Evolutionary conservation across 2,329 filamentous ascomycete species (phyloP).

Genomic region (Apiospora aurea): DNA sequence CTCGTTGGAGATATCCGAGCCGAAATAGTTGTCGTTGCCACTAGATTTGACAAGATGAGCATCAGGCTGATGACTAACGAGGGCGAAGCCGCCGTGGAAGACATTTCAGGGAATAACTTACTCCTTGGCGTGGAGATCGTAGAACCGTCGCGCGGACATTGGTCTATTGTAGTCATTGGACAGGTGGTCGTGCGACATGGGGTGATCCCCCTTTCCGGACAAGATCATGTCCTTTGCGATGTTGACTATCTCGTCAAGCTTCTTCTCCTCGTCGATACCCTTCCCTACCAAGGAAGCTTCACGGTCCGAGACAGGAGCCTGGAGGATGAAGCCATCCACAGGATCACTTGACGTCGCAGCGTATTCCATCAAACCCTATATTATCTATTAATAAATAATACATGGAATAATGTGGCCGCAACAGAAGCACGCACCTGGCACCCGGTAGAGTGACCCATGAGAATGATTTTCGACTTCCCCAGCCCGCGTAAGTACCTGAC

Average conservation of each 20-base stretch:
- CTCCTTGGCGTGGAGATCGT: slow-evolving; percentile 58
- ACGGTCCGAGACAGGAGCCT: slow-evolving; percentile 81
- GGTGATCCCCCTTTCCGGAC: slow-evolving; percentile 59
- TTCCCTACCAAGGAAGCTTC: slow-evolving; percentile 64
- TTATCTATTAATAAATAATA: background rate
- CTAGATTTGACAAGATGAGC: slow-evolving; percentile 41
- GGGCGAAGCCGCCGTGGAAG: background rate
- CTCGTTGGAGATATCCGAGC: slow-evolving; percentile 65
- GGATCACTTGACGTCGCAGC: slow-evolving; percentile 55
- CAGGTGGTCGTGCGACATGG: slow-evolving; percentile 58
- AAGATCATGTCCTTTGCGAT: slow-evolving; percentile 62
- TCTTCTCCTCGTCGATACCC: slow-evolving; percentile 40
- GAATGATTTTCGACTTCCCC: slow-evolving; percentile 58
- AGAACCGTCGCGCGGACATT: slow-evolving; percentile 60
- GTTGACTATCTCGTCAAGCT: slow-evolving; percentile 53
- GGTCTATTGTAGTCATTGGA: slow-evolving; percentile 51
- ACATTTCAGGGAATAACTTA: slow-evolving; percentile 36
- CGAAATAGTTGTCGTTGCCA: slow-evolving; percentile 88
- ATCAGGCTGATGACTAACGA: slow-evolving; percentile 20
- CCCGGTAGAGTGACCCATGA: slow-evolving; percentile 67
- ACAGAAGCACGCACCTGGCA: slow-evolving; percentile 53
- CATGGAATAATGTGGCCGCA: background rate
- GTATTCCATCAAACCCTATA: slow-evolving; percentile 65
- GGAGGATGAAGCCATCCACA: slow-evolving; percentile 79
- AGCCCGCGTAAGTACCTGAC: slow-evolving; percentile 61